phyloP scores from a whole-genome alignment of 805 yeast genomes.

The Yarrowia sp. region DNA sequence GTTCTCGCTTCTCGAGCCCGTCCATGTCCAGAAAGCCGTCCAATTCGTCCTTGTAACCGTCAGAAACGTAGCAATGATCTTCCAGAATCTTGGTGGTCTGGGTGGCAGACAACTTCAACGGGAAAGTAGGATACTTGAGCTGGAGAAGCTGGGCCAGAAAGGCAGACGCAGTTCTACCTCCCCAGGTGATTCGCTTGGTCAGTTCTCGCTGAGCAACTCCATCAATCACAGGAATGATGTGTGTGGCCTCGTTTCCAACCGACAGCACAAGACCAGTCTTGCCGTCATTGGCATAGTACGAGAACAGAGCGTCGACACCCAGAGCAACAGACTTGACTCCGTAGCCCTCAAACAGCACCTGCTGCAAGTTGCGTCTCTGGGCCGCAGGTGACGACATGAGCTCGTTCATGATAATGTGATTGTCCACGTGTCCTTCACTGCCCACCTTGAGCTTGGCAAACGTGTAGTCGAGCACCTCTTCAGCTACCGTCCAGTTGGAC shows the following conservation, averaged over 20 bases:
- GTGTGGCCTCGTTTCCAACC: constrained; percentile 82
- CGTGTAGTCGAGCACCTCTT: constrained; percentile 80
- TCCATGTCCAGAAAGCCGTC: constrained; percentile 64
- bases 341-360: constrained; percentile 84
- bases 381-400: constrained; percentile 70
- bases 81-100: constrained; percentile 74
- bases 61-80: constrained; percentile 79
- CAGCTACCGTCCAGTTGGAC: constrained; percentile 92
- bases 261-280: constrained; percentile 76
- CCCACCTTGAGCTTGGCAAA: constrained; percentile 78
- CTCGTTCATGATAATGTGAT: constrained; percentile 84
- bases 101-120: constrained; percentile 66
- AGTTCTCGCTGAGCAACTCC: constrained; percentile 70
- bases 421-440: constrained; percentile 62
- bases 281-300: constrained; percentile 66
- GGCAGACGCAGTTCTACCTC: constrained; percentile 76
- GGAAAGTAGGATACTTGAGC: constrained; percentile 87
- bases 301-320: constrained; percentile 84
- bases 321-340: constrained; percentile 73
- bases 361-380: constrained; percentile 79
- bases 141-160: constrained; percentile 65
- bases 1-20: constrained; percentile 69
- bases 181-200: constrained; percentile 87
- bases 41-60: constrained; percentile 70
- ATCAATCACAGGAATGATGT: constrained; percentile 79